Evolutionary conservation across 805 yeast genomes (phyloP).

Genomic region (Ogataea pini): DNA sequence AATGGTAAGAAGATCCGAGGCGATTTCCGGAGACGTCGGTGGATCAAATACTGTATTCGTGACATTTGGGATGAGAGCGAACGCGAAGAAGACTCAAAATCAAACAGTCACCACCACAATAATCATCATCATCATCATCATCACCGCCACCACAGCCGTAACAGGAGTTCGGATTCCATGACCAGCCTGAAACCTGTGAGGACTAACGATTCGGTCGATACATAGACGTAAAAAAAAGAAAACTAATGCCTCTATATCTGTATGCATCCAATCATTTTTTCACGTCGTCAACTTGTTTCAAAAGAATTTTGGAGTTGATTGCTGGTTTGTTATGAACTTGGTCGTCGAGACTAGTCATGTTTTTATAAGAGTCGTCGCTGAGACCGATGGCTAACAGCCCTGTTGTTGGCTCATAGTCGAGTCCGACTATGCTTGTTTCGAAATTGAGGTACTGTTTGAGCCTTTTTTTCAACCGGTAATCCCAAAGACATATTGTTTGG

Average conservation of each 20-base stretch:
- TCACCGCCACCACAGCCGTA: conserved; percentile 10
- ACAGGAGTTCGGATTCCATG: conserved; percentile 14
- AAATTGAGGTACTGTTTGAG: conserved; percentile 28
- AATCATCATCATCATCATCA: conserved; percentile 4
- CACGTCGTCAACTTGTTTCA: conserved; percentile 12
- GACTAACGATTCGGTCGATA: conserved; percentile 16
- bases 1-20: conserved; percentile 37
- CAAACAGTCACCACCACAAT: no score
- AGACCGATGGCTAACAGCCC: conserved; percentile 39
- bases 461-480: conserved; percentile 30
- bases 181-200: conserved; percentile 12
- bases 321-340: conserved; percentile 21
- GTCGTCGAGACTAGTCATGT: conserved; percentile 25
- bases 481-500: conserved; percentile 35
- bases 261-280: neutral
- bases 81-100: conserved; percentile 7
- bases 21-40: conserved; percentile 62
- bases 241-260: no score
- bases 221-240: neutral
- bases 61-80: conserved; percentile 24
- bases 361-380: conserved; percentile 46
- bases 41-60: conserved; percentile 52
- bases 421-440: conserved; percentile 22
- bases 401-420: conserved; percentile 17
- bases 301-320: conserved; percentile 18